Conservation (phyloP, 345 rosid genomes). For the Alliaria petiolata region DNA sequence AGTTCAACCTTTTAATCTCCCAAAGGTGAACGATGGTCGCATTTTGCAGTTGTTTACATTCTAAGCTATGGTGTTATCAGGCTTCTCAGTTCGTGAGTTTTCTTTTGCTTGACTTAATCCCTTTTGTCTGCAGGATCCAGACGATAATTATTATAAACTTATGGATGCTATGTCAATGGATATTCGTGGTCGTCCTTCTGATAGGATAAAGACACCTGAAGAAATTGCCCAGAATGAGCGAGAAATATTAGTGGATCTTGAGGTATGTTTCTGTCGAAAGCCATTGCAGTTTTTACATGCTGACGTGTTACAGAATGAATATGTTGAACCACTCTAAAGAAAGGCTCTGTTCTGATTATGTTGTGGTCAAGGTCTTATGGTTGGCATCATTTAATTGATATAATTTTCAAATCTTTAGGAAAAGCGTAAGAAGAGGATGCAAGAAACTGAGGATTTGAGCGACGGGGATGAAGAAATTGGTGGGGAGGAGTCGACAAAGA, state of each 20-base stretch:
- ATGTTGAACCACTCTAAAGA: no score
- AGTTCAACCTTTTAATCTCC: constrained; percentile 43
- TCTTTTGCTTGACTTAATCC: constrained; percentile 2
- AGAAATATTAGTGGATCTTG: constrained; percentile 69
- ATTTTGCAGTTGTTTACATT: neutral
- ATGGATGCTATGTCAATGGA: constrained; percentile 57
- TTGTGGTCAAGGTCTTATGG: neutral
- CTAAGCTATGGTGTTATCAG: neutral
- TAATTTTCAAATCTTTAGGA: constrained; percentile 52
- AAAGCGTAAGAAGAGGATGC: constrained; percentile 84
- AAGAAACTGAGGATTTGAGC: constrained; percentile 57
- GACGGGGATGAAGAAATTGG: constrained; percentile 66
- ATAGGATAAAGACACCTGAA: constrained; percentile 85
- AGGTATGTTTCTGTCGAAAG: constrained; percentile 47
- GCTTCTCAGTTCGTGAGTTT: neutral
- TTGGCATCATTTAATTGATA: no score
- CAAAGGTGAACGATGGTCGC: constrained; percentile 4
- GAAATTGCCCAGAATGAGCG: constrained; percentile 94
- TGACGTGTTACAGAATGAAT: neutral
- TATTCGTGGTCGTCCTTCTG: constrained; percentile 76
- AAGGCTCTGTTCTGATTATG: constrained; percentile 7
- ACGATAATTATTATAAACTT: constrained; percentile 61
- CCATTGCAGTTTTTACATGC: neutral
- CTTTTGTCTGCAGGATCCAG: constrained; percentile 37
- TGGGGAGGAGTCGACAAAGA: constrained; percentile 38